phyloP scores from a whole-genome alignment of 352 stramenopile species.

The Globisporangium echinulatum region DNA sequence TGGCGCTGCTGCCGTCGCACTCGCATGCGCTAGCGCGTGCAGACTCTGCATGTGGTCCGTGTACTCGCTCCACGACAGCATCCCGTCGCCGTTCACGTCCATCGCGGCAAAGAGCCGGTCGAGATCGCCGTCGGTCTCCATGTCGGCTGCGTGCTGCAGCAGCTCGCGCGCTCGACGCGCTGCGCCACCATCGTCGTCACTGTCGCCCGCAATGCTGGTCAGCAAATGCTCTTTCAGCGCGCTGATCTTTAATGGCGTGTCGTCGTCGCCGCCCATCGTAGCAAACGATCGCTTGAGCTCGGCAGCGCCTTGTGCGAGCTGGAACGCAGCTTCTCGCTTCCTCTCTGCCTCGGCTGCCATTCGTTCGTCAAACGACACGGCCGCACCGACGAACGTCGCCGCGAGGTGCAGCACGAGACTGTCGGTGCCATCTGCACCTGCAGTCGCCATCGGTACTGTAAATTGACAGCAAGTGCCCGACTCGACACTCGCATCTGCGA shows the following conservation, averaged over 20 bases:
- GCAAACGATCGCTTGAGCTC: conserved; percentile 37
- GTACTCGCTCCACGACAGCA: conserved; percentile 54
- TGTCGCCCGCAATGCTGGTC: background rate
- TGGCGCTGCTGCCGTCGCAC: background rate
- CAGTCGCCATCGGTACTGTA: conserved; percentile 8
- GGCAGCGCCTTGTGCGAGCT: conserved; percentile 32
- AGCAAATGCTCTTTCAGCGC: conserved; percentile 23
- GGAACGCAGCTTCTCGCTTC: conserved; percentile 15
- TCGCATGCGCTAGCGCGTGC: conserved; percentile 29
- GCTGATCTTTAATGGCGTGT: conserved; percentile 22
- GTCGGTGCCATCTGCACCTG: background rate
- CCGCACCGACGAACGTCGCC: conserved; percentile 16
- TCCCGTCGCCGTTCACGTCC: conserved; percentile 42
- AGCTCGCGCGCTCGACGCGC: conserved; percentile 15
- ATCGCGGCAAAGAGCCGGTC: conserved; percentile 37
- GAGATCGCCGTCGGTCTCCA: conserved; percentile 31
- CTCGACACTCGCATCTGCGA: conserved; percentile 8
- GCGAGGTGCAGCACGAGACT: conserved; percentile 10
- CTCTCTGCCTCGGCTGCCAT: conserved; percentile 14
- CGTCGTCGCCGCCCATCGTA: conserved; percentile 28
- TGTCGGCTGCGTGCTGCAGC: conserved; percentile 28
- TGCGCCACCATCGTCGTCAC: background rate
- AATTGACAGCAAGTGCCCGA: background rate
- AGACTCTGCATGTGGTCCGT: conserved; percentile 42
- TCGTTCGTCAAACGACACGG: conserved; percentile 18